Evolutionary conservation across 257 asterid species (phyloP).

Genomic region (Phtheirospermum japonicum): DNA sequence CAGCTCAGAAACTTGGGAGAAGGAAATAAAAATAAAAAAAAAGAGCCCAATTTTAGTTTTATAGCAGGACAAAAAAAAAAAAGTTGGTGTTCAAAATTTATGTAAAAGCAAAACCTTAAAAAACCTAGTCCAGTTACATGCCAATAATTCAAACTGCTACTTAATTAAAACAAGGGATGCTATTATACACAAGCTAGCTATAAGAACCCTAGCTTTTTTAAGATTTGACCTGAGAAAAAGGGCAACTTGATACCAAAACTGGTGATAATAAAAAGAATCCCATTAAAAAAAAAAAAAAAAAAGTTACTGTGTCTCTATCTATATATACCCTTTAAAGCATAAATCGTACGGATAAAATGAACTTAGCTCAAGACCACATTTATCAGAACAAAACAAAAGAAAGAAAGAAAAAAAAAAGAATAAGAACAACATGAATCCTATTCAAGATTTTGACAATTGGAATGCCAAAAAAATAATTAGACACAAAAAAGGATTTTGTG

Average conservation of each 20-base stretch:
- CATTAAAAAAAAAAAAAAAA: neutral
- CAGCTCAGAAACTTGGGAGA: neutral
- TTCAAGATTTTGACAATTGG: constrained; percentile 6
- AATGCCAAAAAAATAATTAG: constrained; percentile 22
- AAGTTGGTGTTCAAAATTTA: constrained; percentile 21
- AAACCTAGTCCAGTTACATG: constrained; percentile 33
- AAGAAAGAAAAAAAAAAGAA: neutral
- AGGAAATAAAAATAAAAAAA: too few relatives aligned
- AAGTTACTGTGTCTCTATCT: neutral
- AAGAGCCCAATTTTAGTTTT: neutral
- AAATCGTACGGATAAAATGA: constrained; percentile 16
- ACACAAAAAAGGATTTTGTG: neutral
- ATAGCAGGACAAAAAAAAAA: neutral
- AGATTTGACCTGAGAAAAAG: constrained; percentile 22
- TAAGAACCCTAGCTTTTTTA: constrained; percentile 33
- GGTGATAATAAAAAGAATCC: too few relatives aligned
- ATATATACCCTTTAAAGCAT: neutral
- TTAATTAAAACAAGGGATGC: constrained; percentile 20
- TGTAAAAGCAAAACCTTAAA: constrained; percentile 1
- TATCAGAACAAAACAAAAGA: neutral
- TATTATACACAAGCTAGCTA: neutral
- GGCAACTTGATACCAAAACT: neutral
- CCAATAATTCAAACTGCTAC: constrained; percentile 20
- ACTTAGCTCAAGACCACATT: constrained; percentile 2
- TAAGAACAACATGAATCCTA: neutral